phyloP scores from a whole-genome alignment of 2,329 filamentous ascomycete species.

The Aspergillus jensenii region DNA sequence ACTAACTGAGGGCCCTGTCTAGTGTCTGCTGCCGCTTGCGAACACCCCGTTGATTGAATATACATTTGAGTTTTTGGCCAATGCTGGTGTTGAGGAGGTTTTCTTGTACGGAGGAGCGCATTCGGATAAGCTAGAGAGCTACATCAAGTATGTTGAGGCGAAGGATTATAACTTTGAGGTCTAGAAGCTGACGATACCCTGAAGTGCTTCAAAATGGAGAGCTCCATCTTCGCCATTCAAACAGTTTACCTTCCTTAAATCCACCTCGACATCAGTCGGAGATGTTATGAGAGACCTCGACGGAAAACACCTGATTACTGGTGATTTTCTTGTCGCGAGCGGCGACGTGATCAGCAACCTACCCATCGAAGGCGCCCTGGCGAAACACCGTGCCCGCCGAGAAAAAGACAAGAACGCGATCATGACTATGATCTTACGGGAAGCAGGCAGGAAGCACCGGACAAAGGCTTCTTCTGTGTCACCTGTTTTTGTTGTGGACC shows the following conservation, averaged over 20 bases:
- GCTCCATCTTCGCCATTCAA: slow-evolving; percentile 75
- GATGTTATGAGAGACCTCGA: slow-evolving; percentile 95
- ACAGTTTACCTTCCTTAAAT: slow-evolving; percentile 79
- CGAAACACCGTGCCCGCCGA: slow-evolving; percentile 76
- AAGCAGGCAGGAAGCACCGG: slow-evolving; percentile 71
- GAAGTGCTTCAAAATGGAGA: slow-evolving; percentile 69
- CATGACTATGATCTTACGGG: slow-evolving; percentile 91
- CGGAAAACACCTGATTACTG: slow-evolving; percentile 76
- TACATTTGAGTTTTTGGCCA: slow-evolving; percentile 91
- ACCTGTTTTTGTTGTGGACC: slow-evolving; percentile 84
- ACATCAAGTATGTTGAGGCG: slow-evolving; percentile 61
- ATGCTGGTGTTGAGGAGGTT: slow-evolving; percentile 91
- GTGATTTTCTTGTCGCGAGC: slow-evolving; percentile 90
- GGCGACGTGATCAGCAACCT: slow-evolving; percentile 91
- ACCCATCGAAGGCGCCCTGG: slow-evolving; percentile 74
- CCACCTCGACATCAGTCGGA: slow-evolving; percentile 81
- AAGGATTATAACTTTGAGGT: neutral
- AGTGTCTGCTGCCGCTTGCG: slow-evolving; percentile 90
- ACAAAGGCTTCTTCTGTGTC: slow-evolving; percentile 74
- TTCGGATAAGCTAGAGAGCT: slow-evolving; percentile 80
- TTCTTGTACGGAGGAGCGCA: slow-evolving; percentile 90
- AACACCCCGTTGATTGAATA: slow-evolving; percentile 97
- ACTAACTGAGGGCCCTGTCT: slow-evolving; percentile 5
- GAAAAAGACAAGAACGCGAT: slow-evolving; percentile 88
- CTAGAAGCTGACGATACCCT: slow-evolving; percentile 3